Percentiles rank a stretch among this genome's conserved stretches.
phyloP scores from a whole-genome alignment of 2,329 filamentous ascomycete genomes.

The Aspergillus fischeri region DNA sequence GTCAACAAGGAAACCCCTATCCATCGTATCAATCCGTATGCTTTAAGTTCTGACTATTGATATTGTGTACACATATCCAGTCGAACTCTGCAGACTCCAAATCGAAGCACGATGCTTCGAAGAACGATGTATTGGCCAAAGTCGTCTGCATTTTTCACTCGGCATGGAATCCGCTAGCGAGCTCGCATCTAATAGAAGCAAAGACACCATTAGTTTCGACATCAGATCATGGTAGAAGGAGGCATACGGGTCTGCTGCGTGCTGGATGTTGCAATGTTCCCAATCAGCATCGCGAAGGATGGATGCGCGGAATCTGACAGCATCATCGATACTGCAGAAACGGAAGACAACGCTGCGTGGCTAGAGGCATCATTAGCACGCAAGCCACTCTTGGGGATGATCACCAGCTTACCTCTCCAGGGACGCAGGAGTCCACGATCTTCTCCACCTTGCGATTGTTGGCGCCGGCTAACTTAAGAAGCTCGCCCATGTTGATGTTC shows the following conservation, averaged over 20 bases:
- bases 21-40: background rate
- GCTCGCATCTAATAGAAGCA: conserved; percentile 18
- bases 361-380: conserved; percentile 21
- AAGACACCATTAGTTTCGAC: background rate
- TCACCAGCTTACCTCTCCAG: conserved; percentile 36
- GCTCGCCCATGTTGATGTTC: conserved; percentile 33
- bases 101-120: background rate
- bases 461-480: conserved; percentile 37
- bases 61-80: background rate
- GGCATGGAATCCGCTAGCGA: conserved; percentile 16
- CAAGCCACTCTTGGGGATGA: background rate
- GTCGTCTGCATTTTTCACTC: background rate
- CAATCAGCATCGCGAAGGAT: conserved; percentile 41
- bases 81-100: background rate
- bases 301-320: conserved; percentile 41
- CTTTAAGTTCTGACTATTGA: background rate
- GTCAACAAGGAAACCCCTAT: background rate
- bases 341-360: conserved; percentile 44
- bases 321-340: conserved; percentile 45
- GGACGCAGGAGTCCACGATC: conserved; percentile 40
- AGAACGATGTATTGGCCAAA: background rate
- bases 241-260: conserved; percentile 41
- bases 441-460: conserved; percentile 43
- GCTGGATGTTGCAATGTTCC: conserved; percentile 44
- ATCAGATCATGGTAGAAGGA: background rate